A percentile compares a stretch with the other conserved stretches of the same genome.
phyloP scores from a whole-genome alignment of 176 grass and related monocot genomes.

The Carex scoparia region DNA sequence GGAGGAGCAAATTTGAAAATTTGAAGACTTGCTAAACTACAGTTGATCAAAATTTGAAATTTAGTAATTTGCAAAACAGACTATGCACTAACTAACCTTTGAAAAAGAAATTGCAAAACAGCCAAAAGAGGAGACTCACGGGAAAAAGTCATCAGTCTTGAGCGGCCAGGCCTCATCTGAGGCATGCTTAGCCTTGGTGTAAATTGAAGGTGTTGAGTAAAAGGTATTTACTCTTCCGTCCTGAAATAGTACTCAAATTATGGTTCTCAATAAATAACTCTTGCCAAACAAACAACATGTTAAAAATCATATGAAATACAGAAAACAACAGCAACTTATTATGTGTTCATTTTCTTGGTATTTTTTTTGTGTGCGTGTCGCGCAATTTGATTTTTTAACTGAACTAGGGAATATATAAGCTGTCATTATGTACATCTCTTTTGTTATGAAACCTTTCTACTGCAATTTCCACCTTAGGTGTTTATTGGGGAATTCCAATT shows the following conservation, averaged over 20 bases:
- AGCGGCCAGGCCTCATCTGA: conserved; percentile 78
- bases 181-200: conserved; percentile 91
- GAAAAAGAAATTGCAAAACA: neutral
- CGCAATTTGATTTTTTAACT: neutral
- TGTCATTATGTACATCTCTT: neutral
- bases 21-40: neutral
- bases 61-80: neutral
- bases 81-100: neutral
- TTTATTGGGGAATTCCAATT: neutral
- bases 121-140: conserved; percentile 39
- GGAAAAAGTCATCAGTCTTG: conserved; percentile 95
- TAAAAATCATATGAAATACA: neutral
- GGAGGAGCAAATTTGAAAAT: neutral
- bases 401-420: neutral
- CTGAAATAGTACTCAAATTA: conserved; percentile 36
- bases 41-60: neutral
- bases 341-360: neutral
- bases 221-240: conserved; percentile 93
- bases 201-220: conserved; percentile 98
- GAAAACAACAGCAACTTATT: neutral
- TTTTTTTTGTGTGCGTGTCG: neutral
- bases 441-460: neutral
- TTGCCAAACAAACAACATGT: neutral
- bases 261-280: neutral
- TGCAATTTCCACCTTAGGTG: neutral